These are phyloP conservation scores for Buxus sempervirens DNA, from an alignment of 164 flowering plant genomes.

Conservation along the genomic window DNA sequence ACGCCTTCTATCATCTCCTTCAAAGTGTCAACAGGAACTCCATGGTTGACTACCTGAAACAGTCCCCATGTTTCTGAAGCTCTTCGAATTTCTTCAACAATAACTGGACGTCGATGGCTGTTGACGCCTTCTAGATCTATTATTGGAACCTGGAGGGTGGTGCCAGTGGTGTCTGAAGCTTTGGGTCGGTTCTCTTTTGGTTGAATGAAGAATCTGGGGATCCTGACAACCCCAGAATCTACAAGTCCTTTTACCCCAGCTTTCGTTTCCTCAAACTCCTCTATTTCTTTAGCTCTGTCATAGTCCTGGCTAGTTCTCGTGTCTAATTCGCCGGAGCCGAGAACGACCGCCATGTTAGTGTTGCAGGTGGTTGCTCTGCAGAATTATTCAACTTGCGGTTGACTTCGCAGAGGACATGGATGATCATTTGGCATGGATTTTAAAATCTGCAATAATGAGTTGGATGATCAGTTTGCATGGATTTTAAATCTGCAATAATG, in stretches of 20 bases:
- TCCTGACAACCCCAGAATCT: constrained; percentile 19
- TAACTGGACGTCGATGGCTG: neutral
- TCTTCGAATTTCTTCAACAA: neutral
- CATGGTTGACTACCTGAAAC: constrained; percentile 22
- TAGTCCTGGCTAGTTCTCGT: neutral
- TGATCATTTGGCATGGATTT: too few species aligned
- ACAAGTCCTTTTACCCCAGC: constrained; percentile 27
- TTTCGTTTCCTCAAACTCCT: constrained; percentile 23
- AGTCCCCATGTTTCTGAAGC: constrained; percentile 18
- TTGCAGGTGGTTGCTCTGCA: too few species aligned
- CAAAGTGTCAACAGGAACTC: neutral
- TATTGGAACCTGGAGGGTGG: constrained; percentile 12
- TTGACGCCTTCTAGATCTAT: constrained; percentile 15
- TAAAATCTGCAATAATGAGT: too few species aligned
- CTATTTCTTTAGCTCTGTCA: constrained; percentile 10
- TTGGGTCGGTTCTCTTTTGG: neutral
- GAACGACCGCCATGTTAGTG: too few species aligned
- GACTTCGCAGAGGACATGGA: too few species aligned
- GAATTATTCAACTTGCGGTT: too few species aligned
- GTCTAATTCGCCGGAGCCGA: too few species aligned
- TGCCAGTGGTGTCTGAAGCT: too few species aligned
- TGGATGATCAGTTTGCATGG: too few species aligned
- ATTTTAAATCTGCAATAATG: too few species aligned
- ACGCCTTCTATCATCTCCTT: constrained; percentile 11
- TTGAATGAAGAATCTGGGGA: constrained; percentile 19